Evolutionary conservation across 23 red algal species (phyloP).

Genomic region (Chondrus crispus): DNA sequence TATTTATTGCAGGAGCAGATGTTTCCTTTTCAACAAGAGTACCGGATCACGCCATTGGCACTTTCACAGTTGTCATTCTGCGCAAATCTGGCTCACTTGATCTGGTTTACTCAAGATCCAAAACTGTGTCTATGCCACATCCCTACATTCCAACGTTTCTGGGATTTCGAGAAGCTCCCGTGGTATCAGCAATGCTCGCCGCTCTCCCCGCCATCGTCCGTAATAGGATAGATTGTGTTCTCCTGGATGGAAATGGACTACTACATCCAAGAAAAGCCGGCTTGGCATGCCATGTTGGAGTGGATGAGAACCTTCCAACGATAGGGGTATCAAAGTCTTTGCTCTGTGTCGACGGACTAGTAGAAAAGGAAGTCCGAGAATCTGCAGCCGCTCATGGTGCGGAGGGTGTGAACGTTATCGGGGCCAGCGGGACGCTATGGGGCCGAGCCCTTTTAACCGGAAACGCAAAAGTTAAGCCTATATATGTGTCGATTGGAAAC

Average conservation of each 20-base stretch:
- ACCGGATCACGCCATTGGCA: constrained; percentile 31
- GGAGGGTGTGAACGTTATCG: constrained; percentile 40
- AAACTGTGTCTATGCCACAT: constrained; percentile 13
- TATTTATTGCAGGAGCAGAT: constrained; percentile 61
- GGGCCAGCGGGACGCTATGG: constrained; percentile 45
- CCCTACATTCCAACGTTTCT: constrained; percentile 81
- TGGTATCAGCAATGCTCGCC: constrained; percentile 21
- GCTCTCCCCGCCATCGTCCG: neutral
- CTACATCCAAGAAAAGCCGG: constrained; percentile 87
- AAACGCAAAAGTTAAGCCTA: constrained; percentile 57
- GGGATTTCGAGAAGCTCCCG: constrained; percentile 85
- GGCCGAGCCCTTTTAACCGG: constrained; percentile 48
- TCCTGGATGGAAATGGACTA: constrained; percentile 96
- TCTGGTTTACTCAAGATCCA: constrained; percentile 48
- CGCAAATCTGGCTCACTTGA: neutral
- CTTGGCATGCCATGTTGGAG: constrained; percentile 83
- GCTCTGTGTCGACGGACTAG: constrained; percentile 68
- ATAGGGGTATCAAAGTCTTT: constrained; percentile 88
- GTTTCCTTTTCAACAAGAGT: constrained; percentile 60
- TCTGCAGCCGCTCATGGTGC: neutral
- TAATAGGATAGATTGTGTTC: constrained; percentile 41
- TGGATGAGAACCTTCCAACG: constrained; percentile 62
- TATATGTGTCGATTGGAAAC: constrained; percentile 93
- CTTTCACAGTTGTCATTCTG: constrained; percentile 45
- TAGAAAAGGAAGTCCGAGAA: constrained; percentile 18